Conservation (phyloP, 78 protist species). For the Dictyostelium firmibasis region DNA sequence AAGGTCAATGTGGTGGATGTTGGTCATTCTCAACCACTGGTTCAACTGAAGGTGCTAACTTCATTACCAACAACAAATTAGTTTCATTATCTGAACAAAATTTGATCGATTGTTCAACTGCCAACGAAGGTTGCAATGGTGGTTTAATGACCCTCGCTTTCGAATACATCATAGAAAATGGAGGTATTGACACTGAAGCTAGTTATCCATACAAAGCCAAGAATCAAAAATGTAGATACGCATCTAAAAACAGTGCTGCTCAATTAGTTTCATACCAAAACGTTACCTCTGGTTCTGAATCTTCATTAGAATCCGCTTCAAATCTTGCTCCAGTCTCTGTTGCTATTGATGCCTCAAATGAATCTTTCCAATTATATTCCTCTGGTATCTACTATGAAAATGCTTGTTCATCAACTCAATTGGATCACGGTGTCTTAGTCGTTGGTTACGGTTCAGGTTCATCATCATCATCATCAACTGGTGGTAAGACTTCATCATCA, state of each 20-base stretch:
- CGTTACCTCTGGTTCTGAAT: slow-evolving; percentile 73
- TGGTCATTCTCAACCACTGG: slow-evolving; percentile 81
- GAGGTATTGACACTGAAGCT: slow-evolving; percentile 86
- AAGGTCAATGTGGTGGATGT: slow-evolving; percentile 89
- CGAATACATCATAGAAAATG: slow-evolving; percentile 70
- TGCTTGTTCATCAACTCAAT: slow-evolving; percentile 62
- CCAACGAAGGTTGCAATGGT: slow-evolving; percentile 87
- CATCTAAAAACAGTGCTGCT: slow-evolving; percentile 21
- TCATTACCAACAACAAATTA: not conserved
- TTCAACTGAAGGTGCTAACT: slow-evolving; percentile 71
- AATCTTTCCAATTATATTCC: slow-evolving; percentile 88
- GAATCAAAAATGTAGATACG: not conserved
- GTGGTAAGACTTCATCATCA: not conserved
- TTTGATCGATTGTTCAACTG: slow-evolving; percentile 86
- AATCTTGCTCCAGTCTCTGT: slow-evolving; percentile 88
- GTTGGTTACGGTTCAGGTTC: slow-evolving; percentile 87
- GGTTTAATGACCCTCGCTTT: slow-evolving; percentile 80
- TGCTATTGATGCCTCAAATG: slow-evolving; percentile 91
- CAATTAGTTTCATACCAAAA: not conserved
- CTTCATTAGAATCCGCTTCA: slow-evolving; percentile 29
- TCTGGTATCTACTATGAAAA: slow-evolving; percentile 84
- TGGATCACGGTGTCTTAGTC: slow-evolving; percentile 92
- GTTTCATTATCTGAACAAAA: slow-evolving; percentile 88
- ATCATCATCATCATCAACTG: not conserved
- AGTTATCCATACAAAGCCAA: slow-evolving; percentile 88